Percentiles rank a stretch among this genome's conserved stretches.
Evolutionary conservation across 2,329 filamentous ascomycete genomes (phyloP).

Genomic region (Samsoniella hepiali): DNA sequence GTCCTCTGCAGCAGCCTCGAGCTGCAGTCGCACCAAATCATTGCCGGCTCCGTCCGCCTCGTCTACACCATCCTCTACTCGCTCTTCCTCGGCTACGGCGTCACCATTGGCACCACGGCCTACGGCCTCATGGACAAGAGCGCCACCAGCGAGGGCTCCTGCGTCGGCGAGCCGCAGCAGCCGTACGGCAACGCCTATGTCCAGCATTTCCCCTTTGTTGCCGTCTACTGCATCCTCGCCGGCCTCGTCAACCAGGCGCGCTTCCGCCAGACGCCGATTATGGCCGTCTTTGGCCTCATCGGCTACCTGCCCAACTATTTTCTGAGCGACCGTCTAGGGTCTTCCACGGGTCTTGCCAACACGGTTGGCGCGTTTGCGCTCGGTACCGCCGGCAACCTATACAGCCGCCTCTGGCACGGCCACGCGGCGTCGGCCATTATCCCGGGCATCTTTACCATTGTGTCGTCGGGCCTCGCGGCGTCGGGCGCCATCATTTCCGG

Average conservation of each 20-base stretch:
- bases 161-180: conserved; percentile 20
- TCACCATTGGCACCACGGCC: conserved; percentile 58
- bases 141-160: conserved; percentile 49
- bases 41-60: conserved; percentile 65
- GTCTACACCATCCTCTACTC: conserved; percentile 69
- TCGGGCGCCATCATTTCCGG: conserved; percentile 8
- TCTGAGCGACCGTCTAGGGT: conserved; percentile 2
- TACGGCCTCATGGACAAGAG: conserved; percentile 54
- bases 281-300: conserved; percentile 13
- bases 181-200: conserved; percentile 9
- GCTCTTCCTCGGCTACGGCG: conserved; percentile 63
- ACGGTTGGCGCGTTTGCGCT: conserved; percentile 17
- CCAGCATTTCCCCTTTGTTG: conserved; percentile 16
- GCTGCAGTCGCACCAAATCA: conserved; percentile 61
- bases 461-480: conserved; percentile 15
- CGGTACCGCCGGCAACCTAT: conserved; percentile 11
- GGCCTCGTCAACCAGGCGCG: conserved; percentile 15
- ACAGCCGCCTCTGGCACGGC: conserved; percentile 13
- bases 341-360: conserved; percentile 9
- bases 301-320: conserved; percentile 17
- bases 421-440: conserved; percentile 17
- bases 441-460: conserved; percentile 18
- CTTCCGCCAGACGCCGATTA: conserved; percentile 17
- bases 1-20: conserved; percentile 55
- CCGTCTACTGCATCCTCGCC: conserved; percentile 13